These are phyloP conservation scores for Myxozyma mucilagina DNA, from an alignment of 805 yeast species.

Conservation along the genomic window DNA sequence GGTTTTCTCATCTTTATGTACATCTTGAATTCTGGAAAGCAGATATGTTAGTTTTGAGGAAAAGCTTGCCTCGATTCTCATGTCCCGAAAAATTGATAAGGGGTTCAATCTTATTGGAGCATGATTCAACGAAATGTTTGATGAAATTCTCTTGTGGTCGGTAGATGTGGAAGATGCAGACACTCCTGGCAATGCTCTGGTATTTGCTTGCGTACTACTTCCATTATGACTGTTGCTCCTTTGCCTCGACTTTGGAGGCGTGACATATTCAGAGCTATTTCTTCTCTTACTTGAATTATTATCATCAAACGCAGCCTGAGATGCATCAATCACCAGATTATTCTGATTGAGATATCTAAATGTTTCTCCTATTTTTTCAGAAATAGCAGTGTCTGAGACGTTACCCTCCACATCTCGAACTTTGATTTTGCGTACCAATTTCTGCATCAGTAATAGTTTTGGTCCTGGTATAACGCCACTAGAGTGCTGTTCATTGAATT, in stretches of 20 bases:
- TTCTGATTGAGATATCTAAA: not conserved
- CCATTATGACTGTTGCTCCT: not conserved
- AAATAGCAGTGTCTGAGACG: slow-evolving; percentile 55
- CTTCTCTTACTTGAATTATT: not conserved
- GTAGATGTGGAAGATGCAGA: slow-evolving; percentile 10
- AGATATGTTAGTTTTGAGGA: slow-evolving; percentile 66
- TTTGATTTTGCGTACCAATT: slow-evolving; percentile 8
- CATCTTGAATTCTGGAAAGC: slow-evolving; percentile 54
- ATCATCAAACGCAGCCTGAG: not conserved
- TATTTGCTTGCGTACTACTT: slow-evolving; percentile 38
- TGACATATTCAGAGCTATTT: not conserved
- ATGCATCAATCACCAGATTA: too few species aligned
- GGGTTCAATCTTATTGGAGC: not conserved
- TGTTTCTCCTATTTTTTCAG: not conserved
- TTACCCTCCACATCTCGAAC: slow-evolving; percentile 18
- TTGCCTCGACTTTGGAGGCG: not conserved
- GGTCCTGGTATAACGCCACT: slow-evolving; percentile 43
- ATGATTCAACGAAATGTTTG: slow-evolving; percentile 3
- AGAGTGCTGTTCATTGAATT: slow-evolving; percentile 38
- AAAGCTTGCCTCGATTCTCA: slow-evolving; percentile 51
- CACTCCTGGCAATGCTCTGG: slow-evolving; percentile 16
- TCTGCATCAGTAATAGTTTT: slow-evolving; percentile 13
- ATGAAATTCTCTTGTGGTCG: not conserved
- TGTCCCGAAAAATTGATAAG: slow-evolving; percentile 17
- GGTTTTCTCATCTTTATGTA: slow-evolving; percentile 48